A percentile compares a stretch with the other conserved stretches of the same genome.
phyloP scores from a whole-genome alignment of 805 yeast genomes.

The Kazachstania viticola region DNA sequence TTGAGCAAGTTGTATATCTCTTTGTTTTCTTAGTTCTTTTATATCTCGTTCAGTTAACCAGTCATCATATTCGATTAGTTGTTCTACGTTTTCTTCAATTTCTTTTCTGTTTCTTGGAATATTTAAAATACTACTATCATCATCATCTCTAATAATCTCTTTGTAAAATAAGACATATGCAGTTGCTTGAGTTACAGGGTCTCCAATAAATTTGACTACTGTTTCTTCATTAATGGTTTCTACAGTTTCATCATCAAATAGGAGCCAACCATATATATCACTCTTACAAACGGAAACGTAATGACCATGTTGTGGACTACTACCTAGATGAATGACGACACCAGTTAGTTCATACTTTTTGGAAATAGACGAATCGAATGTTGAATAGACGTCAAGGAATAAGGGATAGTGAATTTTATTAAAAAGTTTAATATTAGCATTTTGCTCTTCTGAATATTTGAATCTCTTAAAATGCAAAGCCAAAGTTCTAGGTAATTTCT shows the following conservation, averaged over 20 bases:
- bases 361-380: slow-evolving; percentile 29
- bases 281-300: slow-evolving; percentile 81
- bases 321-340: slow-evolving; percentile 89
- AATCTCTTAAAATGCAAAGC: slow-evolving; percentile 85
- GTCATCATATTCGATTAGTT: slow-evolving; percentile 17
- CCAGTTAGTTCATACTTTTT: slow-evolving; percentile 72
- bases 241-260: slow-evolving; percentile 92
- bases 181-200: slow-evolving; percentile 75
- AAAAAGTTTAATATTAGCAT: slow-evolving; percentile 74
- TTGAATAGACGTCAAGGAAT: slow-evolving; percentile 51
- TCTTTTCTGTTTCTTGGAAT: not conserved
- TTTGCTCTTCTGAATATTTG: slow-evolving; percentile 76
- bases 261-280: slow-evolving; percentile 70
- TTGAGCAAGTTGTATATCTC: not conserved
- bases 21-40: slow-evolving; percentile 1
- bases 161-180: slow-evolving; percentile 85
- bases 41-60: slow-evolving; percentile 5
- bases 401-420: slow-evolving; percentile 76
- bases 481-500: slow-evolving; percentile 62
- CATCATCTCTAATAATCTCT: slow-evolving; percentile 30
- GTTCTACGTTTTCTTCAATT: slow-evolving; percentile 13
- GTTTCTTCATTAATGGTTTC: slow-evolving; percentile 76
- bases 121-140: not conserved
- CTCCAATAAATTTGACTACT: slow-evolving; percentile 80
- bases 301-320: slow-evolving; percentile 97